Evolutionary conservation across 2,329 filamentous ascomycete genomes (phyloP), one percentile per base, ranked within the genome.

Genomic region (Cladophialophora carrionii): DNA sequence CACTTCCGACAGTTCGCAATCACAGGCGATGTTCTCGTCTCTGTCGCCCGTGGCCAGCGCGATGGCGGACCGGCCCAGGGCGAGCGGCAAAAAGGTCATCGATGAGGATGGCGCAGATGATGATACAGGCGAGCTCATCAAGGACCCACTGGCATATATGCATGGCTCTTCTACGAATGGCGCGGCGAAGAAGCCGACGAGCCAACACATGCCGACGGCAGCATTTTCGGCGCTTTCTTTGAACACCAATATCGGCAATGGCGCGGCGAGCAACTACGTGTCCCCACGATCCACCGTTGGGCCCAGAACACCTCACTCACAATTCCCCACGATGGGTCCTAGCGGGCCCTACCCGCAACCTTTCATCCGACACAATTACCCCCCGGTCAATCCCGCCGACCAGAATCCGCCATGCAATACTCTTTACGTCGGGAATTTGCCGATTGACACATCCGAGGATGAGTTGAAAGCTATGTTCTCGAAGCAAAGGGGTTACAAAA

Each of bases 351-450:
- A 84, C 72, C 84, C 84, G 69, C 80, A 83, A 70, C 83, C 86
- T 65, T 90, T 85, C 71, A 68, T 84, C 82, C 73, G 79, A n/a
- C 86, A 87, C 68, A 89, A 88, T 66, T 90, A 92, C 68, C 94
- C 94, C 14, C 90, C 93, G 0, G 90, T 91, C 66, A 98, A 98
- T 71, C 94, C 93, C 0, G 93, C 94, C 12, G 94, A 99, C 74
- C 91, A 97, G 77, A 97, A 98, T 72, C 94, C 94, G 0, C 95
- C 95, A 0, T 98, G 95, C 84, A 98, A 99, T 75, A 99, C 95
- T 0, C 83, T 99, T 6, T 98, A 99, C 74, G 94, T 99, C 22
- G 94, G 95, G n/a, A 98, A 99, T 73, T 81, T 99, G 51, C 95
- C 94, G 0, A 87, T 93, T 63, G 91, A 96, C 74, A 96, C 93